phyloP scores from a whole-genome alignment of 805 yeast species.

The Candida lessepsii region DNA sequence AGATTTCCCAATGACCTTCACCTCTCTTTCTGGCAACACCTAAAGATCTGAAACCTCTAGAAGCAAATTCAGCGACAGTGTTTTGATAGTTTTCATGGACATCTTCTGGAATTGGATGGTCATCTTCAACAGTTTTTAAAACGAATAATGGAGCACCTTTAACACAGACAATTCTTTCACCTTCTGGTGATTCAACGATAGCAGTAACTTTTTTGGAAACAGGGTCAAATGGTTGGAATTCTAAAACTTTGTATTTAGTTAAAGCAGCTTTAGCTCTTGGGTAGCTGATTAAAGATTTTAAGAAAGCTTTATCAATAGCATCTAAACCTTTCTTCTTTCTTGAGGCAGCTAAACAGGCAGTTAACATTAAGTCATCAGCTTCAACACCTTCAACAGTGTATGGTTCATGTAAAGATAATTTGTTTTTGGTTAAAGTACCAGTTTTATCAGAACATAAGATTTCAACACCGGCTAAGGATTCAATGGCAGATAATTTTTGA shows the following conservation, averaged over 20 bases:
- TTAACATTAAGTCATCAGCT: conserved; percentile 92
- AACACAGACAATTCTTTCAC: conserved; percentile 92
- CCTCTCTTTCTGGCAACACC: conserved; percentile 99
- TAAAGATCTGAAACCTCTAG: conserved; percentile 97
- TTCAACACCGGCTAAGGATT: conserved; percentile 96
- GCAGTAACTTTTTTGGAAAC: conserved; percentile 96
- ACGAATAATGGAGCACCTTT: conserved; percentile 98
- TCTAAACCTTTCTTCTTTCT: conserved; percentile 98
- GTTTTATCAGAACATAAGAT: conserved; percentile 97
- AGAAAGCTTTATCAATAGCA: conserved; percentile 96
- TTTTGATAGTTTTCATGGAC: conserved; percentile 91
- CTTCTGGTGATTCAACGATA: conserved; percentile 92
- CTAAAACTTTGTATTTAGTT: conserved; percentile 90
- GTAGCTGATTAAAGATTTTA: conserved; percentile 81
- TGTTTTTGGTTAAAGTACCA: conserved; percentile 97
- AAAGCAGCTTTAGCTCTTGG: conserved; percentile 93
- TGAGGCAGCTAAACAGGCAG: conserved; percentile 97
- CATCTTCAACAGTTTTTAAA: conserved; percentile 94
- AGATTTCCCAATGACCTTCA: conserved; percentile 96
- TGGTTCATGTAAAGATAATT: conserved; percentile 93
- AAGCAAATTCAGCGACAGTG: conserved; percentile 96
- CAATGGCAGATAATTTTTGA: conserved; percentile 94
- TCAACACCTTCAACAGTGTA: conserved; percentile 97
- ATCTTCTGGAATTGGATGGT: conserved; percentile 94
- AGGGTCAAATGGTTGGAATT: conserved; percentile 97